Evolutionary conservation across 1,284 basidiomycete species (phyloP).

Genomic region (Malassezia equina): DNA sequence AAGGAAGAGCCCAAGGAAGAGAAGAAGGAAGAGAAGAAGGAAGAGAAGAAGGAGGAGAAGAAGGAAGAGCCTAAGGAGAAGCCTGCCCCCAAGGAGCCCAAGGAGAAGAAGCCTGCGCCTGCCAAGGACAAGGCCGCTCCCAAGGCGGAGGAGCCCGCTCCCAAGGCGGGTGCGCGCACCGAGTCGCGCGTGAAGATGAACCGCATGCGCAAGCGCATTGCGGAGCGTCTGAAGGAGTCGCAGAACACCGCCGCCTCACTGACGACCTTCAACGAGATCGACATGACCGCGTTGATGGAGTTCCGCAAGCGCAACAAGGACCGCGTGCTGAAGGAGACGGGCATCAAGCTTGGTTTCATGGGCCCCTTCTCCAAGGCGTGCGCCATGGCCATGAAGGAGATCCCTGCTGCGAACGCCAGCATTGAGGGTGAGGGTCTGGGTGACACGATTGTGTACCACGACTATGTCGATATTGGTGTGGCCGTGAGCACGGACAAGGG

Average conservation of each 20-base stretch:
- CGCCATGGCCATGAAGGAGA: conserved; percentile 75
- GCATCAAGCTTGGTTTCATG: conserved; percentile 98
- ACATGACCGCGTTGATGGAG: conserved; percentile 90
- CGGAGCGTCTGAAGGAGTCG: conserved; percentile 93
- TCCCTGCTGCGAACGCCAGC: conserved; percentile 85
- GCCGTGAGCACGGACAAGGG: conserved; percentile 97
- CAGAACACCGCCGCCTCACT: conserved; percentile 93
- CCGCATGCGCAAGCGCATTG: conserved; percentile 84
- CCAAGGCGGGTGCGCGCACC: conserved; percentile 53
- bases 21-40: conserved; percentile 48
- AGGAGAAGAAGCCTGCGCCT: conserved; percentile 47
- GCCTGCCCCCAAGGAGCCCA: conserved; percentile 38
- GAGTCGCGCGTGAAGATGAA: conserved; percentile 66
- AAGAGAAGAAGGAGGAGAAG: conserved; percentile 34
- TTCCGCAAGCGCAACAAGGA: conserved; percentile 96
- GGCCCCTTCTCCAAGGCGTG: conserved; percentile 86
- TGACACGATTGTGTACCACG: conserved; percentile 87
- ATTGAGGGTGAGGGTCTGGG: conserved; percentile 62
- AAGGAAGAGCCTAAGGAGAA: conserved; percentile 48
- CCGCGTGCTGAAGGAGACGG: conserved; percentile 76
- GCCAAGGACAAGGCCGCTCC: conserved; percentile 21
- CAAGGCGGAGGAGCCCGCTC: conserved; percentile 16
- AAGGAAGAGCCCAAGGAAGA: conserved; percentile 47
- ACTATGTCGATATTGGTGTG: conserved; percentile 60
- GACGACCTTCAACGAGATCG: conserved; percentile 99